A percentile compares a stretch with the other conserved stretches of the same genome.
These are phyloP conservation scores for Lyophyllum decastes DNA, from an alignment of 768 basidiomycete species.

Conservation along the genomic window DNA sequence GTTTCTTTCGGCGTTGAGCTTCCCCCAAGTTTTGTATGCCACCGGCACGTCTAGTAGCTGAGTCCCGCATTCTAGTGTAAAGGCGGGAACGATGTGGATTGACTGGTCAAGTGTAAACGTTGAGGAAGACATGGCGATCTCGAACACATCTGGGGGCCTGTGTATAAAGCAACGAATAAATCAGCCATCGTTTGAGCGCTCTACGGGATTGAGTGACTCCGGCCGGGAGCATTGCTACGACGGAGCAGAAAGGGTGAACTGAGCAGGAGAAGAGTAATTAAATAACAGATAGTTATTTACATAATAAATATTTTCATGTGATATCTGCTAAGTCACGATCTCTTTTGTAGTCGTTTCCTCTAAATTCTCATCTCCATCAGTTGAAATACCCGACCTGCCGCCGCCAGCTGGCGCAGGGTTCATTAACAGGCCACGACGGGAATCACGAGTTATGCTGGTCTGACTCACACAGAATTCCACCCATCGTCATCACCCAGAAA, in stretches of 20 bases:
- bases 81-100: slow-evolving; percentile 62
- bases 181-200: neutral
- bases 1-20: slow-evolving; percentile 69
- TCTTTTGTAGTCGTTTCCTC: neutral
- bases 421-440: neutral
- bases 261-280: neutral
- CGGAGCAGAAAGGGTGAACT: too few species aligned
- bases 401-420: neutral
- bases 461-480: neutral
- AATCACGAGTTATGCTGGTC: neutral
- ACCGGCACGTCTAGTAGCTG: slow-evolving; percentile 75
- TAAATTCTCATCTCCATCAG: neutral
- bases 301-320: neutral
- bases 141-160: neutral
- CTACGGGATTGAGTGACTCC: neutral
- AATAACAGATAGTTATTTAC: neutral
- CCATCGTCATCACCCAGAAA: neutral
- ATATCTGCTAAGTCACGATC: neutral
- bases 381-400: neutral
- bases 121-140: neutral
- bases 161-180: neutral
- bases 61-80: slow-evolving; percentile 81
- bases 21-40: slow-evolving; percentile 97
- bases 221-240: neutral
- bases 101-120: slow-evolving; percentile 38